These are phyloP conservation scores for Onygena corvina DNA, from an alignment of 2,329 filamentous ascomycete genomes.

Conservation along the genomic window DNA sequence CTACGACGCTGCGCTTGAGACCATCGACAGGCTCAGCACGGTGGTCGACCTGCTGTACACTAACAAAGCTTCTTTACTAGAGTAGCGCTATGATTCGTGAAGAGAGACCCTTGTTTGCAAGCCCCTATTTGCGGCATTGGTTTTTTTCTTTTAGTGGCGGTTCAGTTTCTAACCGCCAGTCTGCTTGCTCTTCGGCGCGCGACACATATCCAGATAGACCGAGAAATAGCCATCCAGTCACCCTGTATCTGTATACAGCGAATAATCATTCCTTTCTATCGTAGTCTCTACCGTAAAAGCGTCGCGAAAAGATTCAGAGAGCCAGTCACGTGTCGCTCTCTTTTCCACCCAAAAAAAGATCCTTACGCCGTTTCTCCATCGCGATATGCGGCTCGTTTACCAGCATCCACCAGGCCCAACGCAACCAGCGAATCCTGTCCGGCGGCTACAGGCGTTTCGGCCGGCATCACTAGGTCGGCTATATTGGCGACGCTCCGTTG, in stretches of 20 bases:
- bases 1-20: conserved; percentile 86
- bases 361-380: conserved; percentile 4
- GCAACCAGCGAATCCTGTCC: neutral
- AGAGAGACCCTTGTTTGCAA: neutral
- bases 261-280: no score
- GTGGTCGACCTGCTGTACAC: conserved; percentile 97
- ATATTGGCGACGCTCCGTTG: neutral
- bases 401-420: conserved; percentile 4
- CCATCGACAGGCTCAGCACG: conserved; percentile 91
- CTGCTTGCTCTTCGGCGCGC: no score
- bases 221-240: no score
- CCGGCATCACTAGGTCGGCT: neutral
- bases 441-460: neutral
- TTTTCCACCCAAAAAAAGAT: no score
- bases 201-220: neutral
- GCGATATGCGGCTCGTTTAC: conserved; percentile 3
- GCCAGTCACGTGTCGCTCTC: no score
- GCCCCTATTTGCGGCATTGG: neutral
- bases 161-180: neutral
- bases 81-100: conserved; percentile 43
- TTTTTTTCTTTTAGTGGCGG: neutral
- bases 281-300: no score
- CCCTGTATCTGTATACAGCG: no score
- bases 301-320: no score
- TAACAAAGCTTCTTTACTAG: conserved; percentile 89